Base-by-base conservation (phyloP, 2,329 filamentous ascomycete genomes). In the Penicillium sp. region DNA sequence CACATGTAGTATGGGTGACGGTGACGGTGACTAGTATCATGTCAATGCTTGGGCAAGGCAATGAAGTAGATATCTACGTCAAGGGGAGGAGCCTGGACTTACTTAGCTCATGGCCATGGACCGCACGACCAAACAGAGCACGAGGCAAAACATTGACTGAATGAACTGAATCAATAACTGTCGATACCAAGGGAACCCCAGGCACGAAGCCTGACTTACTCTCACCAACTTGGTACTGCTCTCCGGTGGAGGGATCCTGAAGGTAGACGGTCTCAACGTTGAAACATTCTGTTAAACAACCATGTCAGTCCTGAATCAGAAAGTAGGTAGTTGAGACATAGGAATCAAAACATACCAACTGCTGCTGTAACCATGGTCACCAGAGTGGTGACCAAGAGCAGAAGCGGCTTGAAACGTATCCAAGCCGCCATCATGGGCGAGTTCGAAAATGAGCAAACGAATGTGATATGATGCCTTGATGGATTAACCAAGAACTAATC, bases 1-100 rank as follows among this genome's bases (percentile, higher is more conserved):
- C 55, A 43, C 61, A 63, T 4, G 57, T 41, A 13, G 65, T 69
- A n/a, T 62, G 57, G 14, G 64, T 68, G 16, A 64, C 49, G 14
- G 65, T 67, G 8, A 66, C 57, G 16, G 59, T 61, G 34, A 49
- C 53, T 30, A 34, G 16, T 14, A 13, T 26, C 27, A 10, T 32
- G 34, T 59, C 34, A 57, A 30, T 27, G 23, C 32, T 19, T 50
- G 8, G n/a, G 9, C 7, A n/a, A 23, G 7, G 10, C 10, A 41
- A 11, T 19, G 16, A 9, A 30, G n/a, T 13, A 27, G 29, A 30
- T 41, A 13, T 32, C 35, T 29, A 13, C 7, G 8, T 30, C 13
- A 19, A 48, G 10, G 7, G 29, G 38, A 19, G 13, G 23, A 32
- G 30, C 4, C 7, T 50, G 16, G 19, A 50, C 46, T 50, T 49